Conservation (phyloP, 192 early-diverging fungal species). For the Hyaloraphidium curvatum region DNA sequence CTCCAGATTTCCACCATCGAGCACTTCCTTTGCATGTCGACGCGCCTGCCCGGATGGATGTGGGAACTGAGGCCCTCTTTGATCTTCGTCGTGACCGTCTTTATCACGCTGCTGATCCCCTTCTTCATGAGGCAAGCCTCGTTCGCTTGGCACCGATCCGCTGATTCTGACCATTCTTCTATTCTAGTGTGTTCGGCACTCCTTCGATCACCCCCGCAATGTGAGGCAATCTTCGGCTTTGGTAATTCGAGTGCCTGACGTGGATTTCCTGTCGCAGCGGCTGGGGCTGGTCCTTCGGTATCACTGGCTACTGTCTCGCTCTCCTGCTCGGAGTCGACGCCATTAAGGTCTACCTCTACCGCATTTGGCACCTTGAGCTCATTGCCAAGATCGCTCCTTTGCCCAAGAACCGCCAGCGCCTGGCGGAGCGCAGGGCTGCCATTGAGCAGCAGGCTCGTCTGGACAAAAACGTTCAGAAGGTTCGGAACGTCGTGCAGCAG, state of each 20-base stretch:
- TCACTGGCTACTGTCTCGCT: constrained; percentile 52
- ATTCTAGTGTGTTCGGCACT: too few species aligned
- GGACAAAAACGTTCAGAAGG: constrained; percentile 11
- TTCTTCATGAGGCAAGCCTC: constrained; percentile 66
- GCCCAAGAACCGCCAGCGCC: constrained; percentile 31
- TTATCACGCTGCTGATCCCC: constrained; percentile 76
- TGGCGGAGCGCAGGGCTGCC: constrained; percentile 10
- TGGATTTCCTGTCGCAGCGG: too few species aligned
- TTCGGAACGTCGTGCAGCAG: constrained; percentile 17
- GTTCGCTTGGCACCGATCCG: too few species aligned
- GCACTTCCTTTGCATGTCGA: constrained; percentile 88
- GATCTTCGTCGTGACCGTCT: constrained; percentile 57
- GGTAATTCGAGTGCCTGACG: too few species aligned
- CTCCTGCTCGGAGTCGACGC: constrained; percentile 68
- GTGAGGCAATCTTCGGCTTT: too few species aligned
- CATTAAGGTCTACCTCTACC: constrained; percentile 77
- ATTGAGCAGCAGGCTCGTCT: constrained; percentile 5
- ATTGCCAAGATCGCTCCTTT: constrained; percentile 69
- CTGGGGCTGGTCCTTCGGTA: constrained; percentile 46
- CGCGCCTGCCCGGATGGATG: constrained; percentile 62
- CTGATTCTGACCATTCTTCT: constrained; percentile 40
- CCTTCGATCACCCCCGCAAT: too few species aligned
- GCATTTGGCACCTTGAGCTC: constrained; percentile 69
- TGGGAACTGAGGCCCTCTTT: constrained; percentile 66
- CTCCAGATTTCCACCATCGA: constrained; percentile 72